phyloP scores from a whole-genome alignment of 768 basidiomycete genomes.

The Termitomyces titanicus region DNA sequence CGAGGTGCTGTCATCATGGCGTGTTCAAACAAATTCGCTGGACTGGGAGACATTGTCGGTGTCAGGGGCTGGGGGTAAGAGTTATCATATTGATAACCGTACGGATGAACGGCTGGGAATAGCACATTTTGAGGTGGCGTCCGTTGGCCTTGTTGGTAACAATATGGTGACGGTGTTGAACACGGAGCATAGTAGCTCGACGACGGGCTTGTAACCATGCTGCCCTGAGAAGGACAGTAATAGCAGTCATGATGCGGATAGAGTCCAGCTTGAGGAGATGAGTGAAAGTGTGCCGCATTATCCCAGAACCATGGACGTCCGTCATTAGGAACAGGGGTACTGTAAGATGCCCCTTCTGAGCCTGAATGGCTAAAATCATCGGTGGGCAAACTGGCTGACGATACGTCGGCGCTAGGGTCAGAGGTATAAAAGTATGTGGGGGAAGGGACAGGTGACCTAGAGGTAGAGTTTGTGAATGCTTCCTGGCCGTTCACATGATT shows the following conservation, averaged over 20 bases:
- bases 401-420: conserved; percentile 23
- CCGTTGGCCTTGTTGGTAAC: conserved; percentile 6
- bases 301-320: conserved; percentile 11
- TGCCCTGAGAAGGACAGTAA: conserved; percentile 30
- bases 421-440: conserved; percentile 34
- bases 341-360: conserved; percentile 34
- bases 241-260: conserved; percentile 20
- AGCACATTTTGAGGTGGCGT: conserved; percentile 4
- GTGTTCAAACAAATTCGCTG: conserved; percentile 24
- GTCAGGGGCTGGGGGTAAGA: conserved; percentile 10
- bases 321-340: conserved; percentile 21
- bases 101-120: conserved; percentile 7
- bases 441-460: conserved; percentile 20
- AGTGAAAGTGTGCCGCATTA: conserved; percentile 11
- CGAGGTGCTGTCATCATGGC: conserved; percentile 18
- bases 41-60: conserved; percentile 4
- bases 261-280: conserved; percentile 5
- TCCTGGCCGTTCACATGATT: conserved; percentile 24
- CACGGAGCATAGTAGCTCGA: conserved; percentile 12
- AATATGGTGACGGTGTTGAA: conserved; percentile 17
- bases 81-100: conserved; percentile 16
- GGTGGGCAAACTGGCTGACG: conserved; percentile 21
- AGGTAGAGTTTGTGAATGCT: conserved; percentile 7
- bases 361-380: neutral
- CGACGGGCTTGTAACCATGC: neutral